Percentiles rank a stretch among this genome's conserved stretches.
Conservation (phyloP, 106 monocot species). For the Phalaenopsis equestris region DNA sequence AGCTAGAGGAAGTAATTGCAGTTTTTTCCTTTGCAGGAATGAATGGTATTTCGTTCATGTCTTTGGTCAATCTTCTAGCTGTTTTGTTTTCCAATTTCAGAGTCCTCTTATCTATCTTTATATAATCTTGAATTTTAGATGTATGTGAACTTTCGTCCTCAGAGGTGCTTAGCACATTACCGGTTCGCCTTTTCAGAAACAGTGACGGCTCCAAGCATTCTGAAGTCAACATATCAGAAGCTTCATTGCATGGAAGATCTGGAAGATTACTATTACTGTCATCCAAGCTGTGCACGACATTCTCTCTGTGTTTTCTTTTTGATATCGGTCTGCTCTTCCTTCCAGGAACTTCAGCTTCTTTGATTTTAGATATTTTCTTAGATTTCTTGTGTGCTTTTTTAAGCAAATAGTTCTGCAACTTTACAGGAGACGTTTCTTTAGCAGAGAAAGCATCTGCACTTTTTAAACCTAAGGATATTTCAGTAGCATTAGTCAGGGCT, state of each 20-base stretch:
- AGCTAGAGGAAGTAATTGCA: slow-evolving; percentile 5
- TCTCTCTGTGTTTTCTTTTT: slow-evolving; percentile 9
- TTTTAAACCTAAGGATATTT: neutral
- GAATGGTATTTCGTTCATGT: slow-evolving; percentile 7
- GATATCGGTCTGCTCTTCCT: slow-evolving; percentile 2
- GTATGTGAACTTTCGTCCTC: neutral
- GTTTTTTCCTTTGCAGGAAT: slow-evolving; percentile 12
- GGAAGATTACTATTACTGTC: slow-evolving; percentile 10
- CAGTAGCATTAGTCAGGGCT: neutral
- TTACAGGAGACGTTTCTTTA: slow-evolving; percentile 6
- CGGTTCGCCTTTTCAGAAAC: slow-evolving; percentile 7
- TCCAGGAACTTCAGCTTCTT: slow-evolving; percentile 17
- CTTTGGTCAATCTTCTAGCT: slow-evolving; percentile 3
- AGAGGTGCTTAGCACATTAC: neutral
- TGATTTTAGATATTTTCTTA: slow-evolving; percentile 63
- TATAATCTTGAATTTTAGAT: slow-evolving; percentile 5
- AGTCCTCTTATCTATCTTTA: slow-evolving; percentile 14
- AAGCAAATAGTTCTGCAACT: slow-evolving; percentile 13
- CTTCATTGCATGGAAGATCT: slow-evolving; percentile 10
- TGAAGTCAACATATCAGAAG: slow-evolving; percentile 9
- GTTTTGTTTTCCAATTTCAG: slow-evolving; percentile 22
- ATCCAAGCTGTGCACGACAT: neutral
- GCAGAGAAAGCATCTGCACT: neutral
- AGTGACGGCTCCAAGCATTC: slow-evolving; percentile 7
- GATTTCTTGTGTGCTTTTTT: slow-evolving; percentile 45